Percentiles rank a stretch among this genome's conserved stretches.
Conservation (phyloP, 192 early-diverging fungal species). For the Diversispora epigaea region DNA sequence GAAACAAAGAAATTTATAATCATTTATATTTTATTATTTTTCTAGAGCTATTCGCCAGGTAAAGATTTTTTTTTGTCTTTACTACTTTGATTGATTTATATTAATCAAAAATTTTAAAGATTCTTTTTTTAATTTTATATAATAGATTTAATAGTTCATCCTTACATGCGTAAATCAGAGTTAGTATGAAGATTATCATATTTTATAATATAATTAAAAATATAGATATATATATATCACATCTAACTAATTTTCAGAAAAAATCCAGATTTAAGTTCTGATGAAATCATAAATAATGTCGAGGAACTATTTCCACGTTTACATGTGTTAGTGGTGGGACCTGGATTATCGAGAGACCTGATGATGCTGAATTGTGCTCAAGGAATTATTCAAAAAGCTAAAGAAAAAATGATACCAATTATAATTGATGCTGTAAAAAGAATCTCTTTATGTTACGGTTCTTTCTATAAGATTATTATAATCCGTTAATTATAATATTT, state of each 20-base stretch:
- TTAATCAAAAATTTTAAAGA: not conserved
- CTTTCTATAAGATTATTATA: not conserved
- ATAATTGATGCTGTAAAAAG: conserved; percentile 86
- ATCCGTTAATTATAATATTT: not conserved
- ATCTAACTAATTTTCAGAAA: not conserved
- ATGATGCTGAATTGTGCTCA: conserved; percentile 65
- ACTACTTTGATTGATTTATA: not conserved
- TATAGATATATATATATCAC: conserved; percentile 11
- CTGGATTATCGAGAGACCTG: conserved; percentile 82
- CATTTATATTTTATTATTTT: not conserved
- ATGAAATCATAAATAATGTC: conserved; percentile 51
- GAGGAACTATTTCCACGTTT: conserved; percentile 59
- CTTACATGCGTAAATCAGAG: conserved; percentile 62
- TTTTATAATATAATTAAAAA: not conserved
- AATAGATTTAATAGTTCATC: conserved; percentile 87
- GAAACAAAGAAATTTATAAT: conserved; percentile 11
- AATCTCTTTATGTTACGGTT: not conserved
- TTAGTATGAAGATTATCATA: conserved; percentile 28
- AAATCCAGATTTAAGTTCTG: conserved; percentile 5
- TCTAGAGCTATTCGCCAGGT: conserved; percentile 49
- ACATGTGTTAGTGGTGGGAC: conserved; percentile 88
- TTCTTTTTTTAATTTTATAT: not conserved
- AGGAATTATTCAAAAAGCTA: conserved; percentile 68
- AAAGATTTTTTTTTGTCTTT: not conserved
- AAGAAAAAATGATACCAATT: conserved; percentile 60